Evolutionary conservation across 208 protist genomes (phyloP).

Genomic region (Trichomonas tenax): DNA sequence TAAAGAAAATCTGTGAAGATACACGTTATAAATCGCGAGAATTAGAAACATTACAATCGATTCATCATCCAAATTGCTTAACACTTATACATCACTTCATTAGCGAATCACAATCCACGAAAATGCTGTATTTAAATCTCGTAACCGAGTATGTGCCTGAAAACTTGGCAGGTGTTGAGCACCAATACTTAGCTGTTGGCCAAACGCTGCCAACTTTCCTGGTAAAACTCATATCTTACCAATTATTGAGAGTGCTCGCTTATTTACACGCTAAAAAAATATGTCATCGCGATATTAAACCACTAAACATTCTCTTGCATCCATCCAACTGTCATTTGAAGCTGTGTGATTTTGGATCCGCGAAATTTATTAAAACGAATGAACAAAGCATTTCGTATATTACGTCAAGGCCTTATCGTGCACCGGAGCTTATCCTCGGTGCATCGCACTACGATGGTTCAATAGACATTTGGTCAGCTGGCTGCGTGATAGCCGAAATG

Average conservation of each 20-base stretch:
- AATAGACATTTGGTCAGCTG: constrained; percentile 50
- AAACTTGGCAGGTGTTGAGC: constrained; percentile 68
- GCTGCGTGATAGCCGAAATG: constrained; percentile 92
- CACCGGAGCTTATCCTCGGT: constrained; percentile 74
- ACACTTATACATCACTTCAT: neutral
- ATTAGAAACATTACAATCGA: neutral
- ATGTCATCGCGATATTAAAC: neutral
- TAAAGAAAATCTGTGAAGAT: constrained; percentile 18
- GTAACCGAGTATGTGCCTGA: constrained; percentile 93
- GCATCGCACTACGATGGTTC: neutral
- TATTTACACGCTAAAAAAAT: neutral
- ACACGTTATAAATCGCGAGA: neutral
- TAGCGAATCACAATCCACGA: neutral
- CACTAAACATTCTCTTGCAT: neutral
- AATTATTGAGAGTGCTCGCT: neutral
- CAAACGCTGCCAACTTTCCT: constrained; percentile 22
- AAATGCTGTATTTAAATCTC: constrained; percentile 89
- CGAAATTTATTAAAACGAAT: constrained; percentile 47
- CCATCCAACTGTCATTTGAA: neutral
- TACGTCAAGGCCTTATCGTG: constrained; percentile 75
- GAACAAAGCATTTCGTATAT: constrained; percentile 77
- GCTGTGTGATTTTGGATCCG: constrained; percentile 15
- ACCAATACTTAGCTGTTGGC: constrained; percentile 64
- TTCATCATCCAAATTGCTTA: neutral
- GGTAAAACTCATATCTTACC: constrained; percentile 34